Base-by-base conservation (phyloP, 805 yeast genomes). In the Kuraishia floccosa region DNA sequence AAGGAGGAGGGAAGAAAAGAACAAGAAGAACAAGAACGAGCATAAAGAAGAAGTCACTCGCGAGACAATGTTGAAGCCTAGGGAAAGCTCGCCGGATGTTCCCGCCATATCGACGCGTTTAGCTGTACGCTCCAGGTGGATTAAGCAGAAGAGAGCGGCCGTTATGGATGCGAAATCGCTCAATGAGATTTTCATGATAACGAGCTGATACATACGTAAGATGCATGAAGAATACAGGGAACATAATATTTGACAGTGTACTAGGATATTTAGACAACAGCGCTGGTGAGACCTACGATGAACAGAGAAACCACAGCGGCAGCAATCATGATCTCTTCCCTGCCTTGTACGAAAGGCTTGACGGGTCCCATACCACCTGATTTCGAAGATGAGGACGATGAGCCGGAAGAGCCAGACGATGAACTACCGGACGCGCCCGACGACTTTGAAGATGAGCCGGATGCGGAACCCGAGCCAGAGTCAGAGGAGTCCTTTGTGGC, bases 101-200 rank as follows among this genome's bases (percentile, higher is more conserved):
- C 41, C 63, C 5, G 58, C 56, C 1, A 56, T 68, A 1, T 42
- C 68, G 9, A 67, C 78, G n/a, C 64, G 81, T 45, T 50, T 74
- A 30, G 76, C 93, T 1, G 81, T 81, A 4, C 71, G 97, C 51
- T 76, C 93, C 15, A 78, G 72, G 52, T 87, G 85, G 78, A 87
- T 89, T 33, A 78, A 68, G 41, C 94, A 86, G 52, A 89, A 89
- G 51, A 69, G 91, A 44, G 91, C 94, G 8, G 89, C 96, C 2
- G 85, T 87, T 0, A 72, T 80, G 76, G 97, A 89, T 50, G 68
- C 80, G 3, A 76, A 84, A 51, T 86, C 95, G 10, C 65, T 89
- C 38, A 85, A 83, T 43, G 97, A 89, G 55, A 89, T 89, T 35
- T 83, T 89, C 49, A 89, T 89, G 96, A 72, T 86, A 28, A 24